phyloP scores from a whole-genome alignment of 495 filamentous ascomycete genomes.

The Neurospora africana region DNA sequence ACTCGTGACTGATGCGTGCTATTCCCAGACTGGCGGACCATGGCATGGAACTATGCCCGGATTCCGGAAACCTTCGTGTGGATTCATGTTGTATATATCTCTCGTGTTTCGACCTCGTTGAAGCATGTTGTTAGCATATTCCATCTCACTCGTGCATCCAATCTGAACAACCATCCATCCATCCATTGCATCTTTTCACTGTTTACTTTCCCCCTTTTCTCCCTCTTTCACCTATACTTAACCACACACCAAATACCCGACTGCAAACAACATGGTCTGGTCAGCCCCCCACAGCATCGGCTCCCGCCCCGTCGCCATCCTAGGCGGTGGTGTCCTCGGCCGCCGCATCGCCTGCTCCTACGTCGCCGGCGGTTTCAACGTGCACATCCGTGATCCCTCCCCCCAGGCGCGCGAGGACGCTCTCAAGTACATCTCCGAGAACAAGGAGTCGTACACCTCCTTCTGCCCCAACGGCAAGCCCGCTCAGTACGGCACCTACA shows the following conservation, averaged over 20 bases:
- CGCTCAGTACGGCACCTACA: conserved; percentile 2
- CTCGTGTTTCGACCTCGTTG: neutral
- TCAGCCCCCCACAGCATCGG: conserved; percentile 2
- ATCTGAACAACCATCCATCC: neutral
- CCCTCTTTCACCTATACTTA: neutral
- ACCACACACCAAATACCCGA: neutral
- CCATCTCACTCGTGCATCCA: neutral
- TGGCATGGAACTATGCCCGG: neutral
- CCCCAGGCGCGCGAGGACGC: neutral
- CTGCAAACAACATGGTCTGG: conserved; percentile 5
- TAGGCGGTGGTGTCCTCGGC: conserved; percentile 13
- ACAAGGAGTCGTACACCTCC: conserved; percentile 12
- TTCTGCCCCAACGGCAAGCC: conserved; percentile 12
- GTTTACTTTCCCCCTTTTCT: neutral
- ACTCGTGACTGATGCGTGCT: neutral
- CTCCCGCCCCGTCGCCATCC: conserved; percentile 6
- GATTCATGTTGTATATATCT: neutral
- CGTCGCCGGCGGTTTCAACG: conserved; percentile 6
- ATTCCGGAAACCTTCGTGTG: neutral
- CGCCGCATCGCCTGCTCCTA: conserved; percentile 11
- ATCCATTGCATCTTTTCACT: neutral
- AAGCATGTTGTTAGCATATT: neutral
- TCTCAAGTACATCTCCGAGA: conserved; percentile 13
- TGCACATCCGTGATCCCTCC: conserved; percentile 7
- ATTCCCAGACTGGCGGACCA: neutral